Conservation (phyloP, 352 stramenopile species). For the Thraustotheca clavata region DNA sequence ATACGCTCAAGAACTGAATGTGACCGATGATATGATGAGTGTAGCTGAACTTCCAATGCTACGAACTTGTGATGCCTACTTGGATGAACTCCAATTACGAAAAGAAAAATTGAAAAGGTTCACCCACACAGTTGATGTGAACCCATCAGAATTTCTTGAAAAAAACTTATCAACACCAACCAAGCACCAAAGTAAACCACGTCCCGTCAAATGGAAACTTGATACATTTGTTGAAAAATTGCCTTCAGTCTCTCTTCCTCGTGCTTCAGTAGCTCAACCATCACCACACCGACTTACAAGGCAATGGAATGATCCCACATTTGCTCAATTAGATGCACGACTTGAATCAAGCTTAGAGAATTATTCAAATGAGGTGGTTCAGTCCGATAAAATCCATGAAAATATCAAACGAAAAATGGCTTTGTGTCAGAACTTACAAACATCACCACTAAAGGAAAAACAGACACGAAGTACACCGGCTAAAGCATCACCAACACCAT, state of each 20-base stretch:
- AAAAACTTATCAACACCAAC: conserved; percentile 23
- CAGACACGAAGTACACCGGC: conserved; percentile 11
- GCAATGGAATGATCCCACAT: background rate
- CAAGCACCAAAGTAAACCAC: background rate
- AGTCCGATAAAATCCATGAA: conserved; percentile 18
- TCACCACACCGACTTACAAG: conserved; percentile 38
- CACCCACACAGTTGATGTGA: conserved; percentile 28
- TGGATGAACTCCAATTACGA: conserved; percentile 35
- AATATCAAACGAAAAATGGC: conserved; percentile 58
- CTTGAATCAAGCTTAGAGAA: conserved; percentile 1
- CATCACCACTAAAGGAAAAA: too few relatives aligned
- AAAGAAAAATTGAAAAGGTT: conserved; percentile 2
- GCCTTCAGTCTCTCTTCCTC: background rate
- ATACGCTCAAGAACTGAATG: conserved; percentile 23
- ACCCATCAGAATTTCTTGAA: conserved; percentile 35
- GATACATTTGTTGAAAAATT: background rate
- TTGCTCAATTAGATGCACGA: background rate
- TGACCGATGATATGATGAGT: conserved; percentile 13
- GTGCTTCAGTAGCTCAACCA: conserved; percentile 2
- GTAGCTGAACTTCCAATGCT: conserved; percentile 19
- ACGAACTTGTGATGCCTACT: conserved; percentile 31
- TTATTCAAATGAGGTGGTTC: too few relatives aligned
- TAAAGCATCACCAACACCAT: background rate
- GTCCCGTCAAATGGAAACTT: background rate
- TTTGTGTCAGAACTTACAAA: conserved; percentile 37